Percentiles rank a stretch among this genome's conserved stretches.
Conservation (phyloP, 1,284 basidiomycete species). For the Leccinum insigne region DNA sequence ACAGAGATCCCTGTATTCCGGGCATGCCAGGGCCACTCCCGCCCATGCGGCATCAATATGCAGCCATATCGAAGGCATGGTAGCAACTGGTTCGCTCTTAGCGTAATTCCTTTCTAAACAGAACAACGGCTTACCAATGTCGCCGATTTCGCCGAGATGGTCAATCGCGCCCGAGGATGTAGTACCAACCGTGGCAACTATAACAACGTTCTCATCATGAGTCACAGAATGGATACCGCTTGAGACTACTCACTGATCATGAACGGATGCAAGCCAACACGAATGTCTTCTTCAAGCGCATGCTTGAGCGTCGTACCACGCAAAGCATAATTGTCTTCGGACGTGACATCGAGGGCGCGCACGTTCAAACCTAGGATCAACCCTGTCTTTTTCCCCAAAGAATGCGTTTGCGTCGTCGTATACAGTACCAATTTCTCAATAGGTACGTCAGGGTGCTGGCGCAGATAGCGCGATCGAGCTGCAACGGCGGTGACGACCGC, state of each 20-base stretch:
- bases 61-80: slow-evolving; percentile 74
- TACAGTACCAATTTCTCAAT: slow-evolving; percentile 81
- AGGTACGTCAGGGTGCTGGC: slow-evolving; percentile 47
- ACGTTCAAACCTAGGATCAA: slow-evolving; percentile 81
- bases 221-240: background rate
- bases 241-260: slow-evolving; percentile 60
- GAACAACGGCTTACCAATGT: slow-evolving; percentile 50
- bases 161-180: slow-evolving; percentile 93
- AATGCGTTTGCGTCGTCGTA: slow-evolving; percentile 91
- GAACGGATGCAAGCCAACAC: slow-evolving; percentile 72
- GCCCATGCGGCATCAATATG: slow-evolving; percentile 97
- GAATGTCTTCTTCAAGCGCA: slow-evolving; percentile 71
- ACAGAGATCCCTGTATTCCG: slow-evolving; percentile 62
- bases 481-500: slow-evolving; percentile 81
- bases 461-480: slow-evolving; percentile 64
- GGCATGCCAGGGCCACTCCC: slow-evolving; percentile 76
- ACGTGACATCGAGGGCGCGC: slow-evolving; percentile 69
- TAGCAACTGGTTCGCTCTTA: slow-evolving; percentile 35
- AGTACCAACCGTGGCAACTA: slow-evolving; percentile 87
- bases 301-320: slow-evolving; percentile 61
- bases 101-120: background rate
- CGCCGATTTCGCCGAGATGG: slow-evolving; percentile 71
- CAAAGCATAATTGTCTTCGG: slow-evolving; percentile 71
- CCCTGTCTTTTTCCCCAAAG: slow-evolving; percentile 83
- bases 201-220: background rate